Evolutionary conservation across 192 early-diverging fungal species (phyloP).

Genomic region (Coemansia aciculifera): DNA sequence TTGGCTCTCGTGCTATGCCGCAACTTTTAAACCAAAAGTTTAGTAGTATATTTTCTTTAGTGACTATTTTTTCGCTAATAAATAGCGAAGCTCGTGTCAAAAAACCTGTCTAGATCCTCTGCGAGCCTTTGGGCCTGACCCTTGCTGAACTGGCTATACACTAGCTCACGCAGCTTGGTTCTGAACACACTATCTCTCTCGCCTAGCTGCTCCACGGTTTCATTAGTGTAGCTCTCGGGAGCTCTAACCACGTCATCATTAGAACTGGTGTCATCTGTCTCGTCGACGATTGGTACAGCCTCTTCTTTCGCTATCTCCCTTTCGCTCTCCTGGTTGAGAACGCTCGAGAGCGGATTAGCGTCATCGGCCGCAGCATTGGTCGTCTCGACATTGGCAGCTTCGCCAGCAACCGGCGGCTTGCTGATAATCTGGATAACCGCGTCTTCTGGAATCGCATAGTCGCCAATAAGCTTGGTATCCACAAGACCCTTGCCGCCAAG

Average conservation of each 20-base stretch:
- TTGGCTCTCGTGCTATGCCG: slow-evolving; percentile 77
- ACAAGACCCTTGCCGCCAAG: slow-evolving; percentile 45
- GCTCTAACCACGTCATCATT: not conserved
- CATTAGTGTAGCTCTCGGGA: not conserved
- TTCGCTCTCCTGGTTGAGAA: slow-evolving; percentile 15
- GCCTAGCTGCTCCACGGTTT: slow-evolving; percentile 32
- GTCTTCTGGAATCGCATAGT: slow-evolving; percentile 33
- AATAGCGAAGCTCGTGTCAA: not conserved
- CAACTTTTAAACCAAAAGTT: slow-evolving; percentile 21
- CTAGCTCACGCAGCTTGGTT: slow-evolving; percentile 26
- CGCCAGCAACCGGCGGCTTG: slow-evolving; percentile 18
- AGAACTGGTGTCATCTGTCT: slow-evolving; percentile 4
- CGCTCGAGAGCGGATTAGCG: slow-evolving; percentile 34
- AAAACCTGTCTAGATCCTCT: slow-evolving; percentile 6
- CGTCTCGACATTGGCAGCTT: slow-evolving; percentile 3
- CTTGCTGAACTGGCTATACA: slow-evolving; percentile 22
- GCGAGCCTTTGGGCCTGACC: slow-evolving; percentile 29
- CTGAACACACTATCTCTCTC: slow-evolving; percentile 35
- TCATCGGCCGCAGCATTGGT: slow-evolving; percentile 16
- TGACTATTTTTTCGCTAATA: not conserved
- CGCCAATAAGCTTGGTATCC: slow-evolving; percentile 47
- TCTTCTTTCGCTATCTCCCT: not conserved
- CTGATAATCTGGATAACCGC: slow-evolving; percentile 49
- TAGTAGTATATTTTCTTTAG: not conserved
- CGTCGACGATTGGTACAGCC: not conserved